Percentiles rank a stretch among this genome's conserved stretches.
Conservation (phyloP, 2,329 filamentous ascomycete species). For the Pseudogymnoascus sp. region DNA sequence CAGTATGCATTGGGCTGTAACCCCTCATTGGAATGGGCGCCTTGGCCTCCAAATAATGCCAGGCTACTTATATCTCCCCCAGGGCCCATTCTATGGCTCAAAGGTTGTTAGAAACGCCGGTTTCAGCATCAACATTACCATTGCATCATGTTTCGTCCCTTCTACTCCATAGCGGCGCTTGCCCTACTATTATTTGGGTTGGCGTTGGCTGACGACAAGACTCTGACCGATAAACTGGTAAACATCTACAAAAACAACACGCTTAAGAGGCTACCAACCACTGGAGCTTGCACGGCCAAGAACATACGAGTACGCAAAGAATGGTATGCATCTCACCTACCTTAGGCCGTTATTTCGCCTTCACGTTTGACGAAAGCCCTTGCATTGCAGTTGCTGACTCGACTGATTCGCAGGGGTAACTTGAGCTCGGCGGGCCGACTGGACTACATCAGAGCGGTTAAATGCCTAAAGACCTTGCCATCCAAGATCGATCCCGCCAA, state of each 20-base stretch:
- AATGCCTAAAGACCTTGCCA: conserved; percentile 26
- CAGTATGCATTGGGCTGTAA: background rate
- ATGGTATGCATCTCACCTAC: conserved; percentile 8
- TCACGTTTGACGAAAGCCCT: background rate
- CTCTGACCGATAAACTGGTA: background rate
- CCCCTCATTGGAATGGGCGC: background rate
- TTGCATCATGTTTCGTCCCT: background rate
- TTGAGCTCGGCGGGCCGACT: background rate
- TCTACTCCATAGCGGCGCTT: background rate
- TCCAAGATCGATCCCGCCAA: conserved; percentile 24
- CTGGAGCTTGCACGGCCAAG: conserved; percentile 10
- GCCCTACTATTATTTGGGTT: background rate
- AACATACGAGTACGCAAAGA: conserved; percentile 14
- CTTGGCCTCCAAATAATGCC: background rate
- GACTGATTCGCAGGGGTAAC: background rate
- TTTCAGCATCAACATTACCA: background rate
- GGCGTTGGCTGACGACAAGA: background rate
- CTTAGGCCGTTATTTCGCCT: background rate
- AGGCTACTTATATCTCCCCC: background rate
- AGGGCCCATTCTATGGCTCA: background rate
- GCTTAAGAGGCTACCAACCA: background rate
- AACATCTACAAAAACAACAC: background rate
- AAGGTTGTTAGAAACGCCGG: background rate
- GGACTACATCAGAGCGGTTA: conserved; percentile 21
- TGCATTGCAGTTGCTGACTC: background rate